Percentiles rank a stretch among this genome's conserved stretches.
phyloP scores from a whole-genome alignment of 768 basidiomycete species.

The Lactifluus subvellereus region DNA sequence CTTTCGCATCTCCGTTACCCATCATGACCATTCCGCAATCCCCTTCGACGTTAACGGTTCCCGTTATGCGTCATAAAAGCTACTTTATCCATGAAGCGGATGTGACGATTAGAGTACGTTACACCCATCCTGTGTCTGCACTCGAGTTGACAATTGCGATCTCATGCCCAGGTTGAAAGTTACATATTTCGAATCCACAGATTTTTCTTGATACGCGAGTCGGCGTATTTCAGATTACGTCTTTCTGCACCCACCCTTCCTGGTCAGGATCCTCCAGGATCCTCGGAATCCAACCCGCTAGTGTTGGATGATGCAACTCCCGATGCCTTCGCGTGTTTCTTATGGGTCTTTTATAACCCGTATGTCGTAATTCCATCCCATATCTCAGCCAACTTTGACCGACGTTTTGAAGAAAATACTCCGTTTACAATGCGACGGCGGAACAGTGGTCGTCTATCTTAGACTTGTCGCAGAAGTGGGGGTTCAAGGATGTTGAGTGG shows the following conservation, averaged over 20 bases:
- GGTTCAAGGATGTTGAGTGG: conserved; percentile 36
- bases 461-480: conserved; percentile 36
- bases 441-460: conserved; percentile 41
- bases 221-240: conserved; percentile 3
- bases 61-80: not conserved
- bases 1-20: not conserved
- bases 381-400: not conserved
- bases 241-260: not conserved
- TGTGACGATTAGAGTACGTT: conserved; percentile 1
- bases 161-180: conserved; percentile 26
- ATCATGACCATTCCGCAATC: conserved; percentile 3
- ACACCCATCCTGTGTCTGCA: not conserved
- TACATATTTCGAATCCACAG: conserved; percentile 13
- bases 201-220: conserved; percentile 15
- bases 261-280: conserved; percentile 28
- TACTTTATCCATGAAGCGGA: conserved; percentile 18
- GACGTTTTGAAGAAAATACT: conserved; percentile 31
- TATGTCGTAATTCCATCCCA: conserved; percentile 19
- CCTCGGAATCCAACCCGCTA: conserved; percentile 30
- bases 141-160: conserved; percentile 1
- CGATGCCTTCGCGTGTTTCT: conserved; percentile 30
- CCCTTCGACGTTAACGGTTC: not conserved
- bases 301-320: conserved; percentile 28
- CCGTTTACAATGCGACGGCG: conserved; percentile 35
- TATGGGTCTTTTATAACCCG: conserved; percentile 35